These are phyloP conservation scores for Rhynchospora pubera DNA, from an alignment of 176 grass and related monocot species.

Conservation along the genomic window DNA sequence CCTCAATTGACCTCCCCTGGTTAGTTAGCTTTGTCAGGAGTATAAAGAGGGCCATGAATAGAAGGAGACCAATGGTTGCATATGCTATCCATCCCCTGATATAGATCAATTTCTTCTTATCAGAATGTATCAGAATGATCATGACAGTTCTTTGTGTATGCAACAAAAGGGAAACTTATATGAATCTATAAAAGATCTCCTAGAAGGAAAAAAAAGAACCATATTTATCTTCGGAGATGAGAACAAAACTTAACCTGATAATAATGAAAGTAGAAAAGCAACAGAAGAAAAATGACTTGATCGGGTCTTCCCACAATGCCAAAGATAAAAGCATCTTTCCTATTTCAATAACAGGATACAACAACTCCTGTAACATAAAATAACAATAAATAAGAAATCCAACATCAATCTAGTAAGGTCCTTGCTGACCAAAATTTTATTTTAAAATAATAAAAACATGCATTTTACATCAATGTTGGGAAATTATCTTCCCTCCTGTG, in stretches of 20 bases:
- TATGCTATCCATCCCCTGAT: constrained; percentile 81
- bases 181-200: neutral
- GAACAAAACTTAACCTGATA: constrained; percentile 35
- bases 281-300: constrained; percentile 77
- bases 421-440: neutral
- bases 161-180: neutral
- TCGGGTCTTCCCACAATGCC: constrained; percentile 73
- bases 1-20: constrained; percentile 57
- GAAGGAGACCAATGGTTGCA: constrained; percentile 43
- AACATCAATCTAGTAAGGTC: neutral
- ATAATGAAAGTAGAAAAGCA: constrained; percentile 56
- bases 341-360: constrained; percentile 59
- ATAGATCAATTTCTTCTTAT: constrained; percentile 24
- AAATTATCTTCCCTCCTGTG: neutral
- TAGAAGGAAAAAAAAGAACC: neutral
- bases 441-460: neutral
- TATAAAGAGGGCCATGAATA: constrained; percentile 82
- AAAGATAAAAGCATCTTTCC: constrained; percentile 55
- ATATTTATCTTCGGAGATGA: neutral
- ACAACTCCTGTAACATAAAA: constrained; percentile 52
- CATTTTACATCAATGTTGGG: neutral
- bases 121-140: neutral
- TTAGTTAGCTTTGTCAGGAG: constrained; percentile 73
- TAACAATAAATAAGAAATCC: neutral
- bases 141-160: neutral